A percentile compares a stretch with the other conserved stretches of the same genome.
Conservation (phyloP, 1,139 yeast genomes). For the Saccharomyces uvarum region DNA sequence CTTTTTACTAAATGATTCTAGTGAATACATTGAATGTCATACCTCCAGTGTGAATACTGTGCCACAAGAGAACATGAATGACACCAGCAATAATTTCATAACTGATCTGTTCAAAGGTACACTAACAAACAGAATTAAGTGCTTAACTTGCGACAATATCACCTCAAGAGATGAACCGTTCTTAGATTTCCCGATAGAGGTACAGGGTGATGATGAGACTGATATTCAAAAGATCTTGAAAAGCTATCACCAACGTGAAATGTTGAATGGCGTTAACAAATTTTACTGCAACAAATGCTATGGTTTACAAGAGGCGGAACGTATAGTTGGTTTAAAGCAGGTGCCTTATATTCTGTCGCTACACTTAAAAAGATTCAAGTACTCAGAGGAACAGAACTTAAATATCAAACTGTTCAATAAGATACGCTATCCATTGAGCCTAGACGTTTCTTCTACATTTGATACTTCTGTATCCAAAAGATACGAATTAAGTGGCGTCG, state of each 20-base stretch:
- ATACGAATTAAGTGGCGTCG: slow-evolving; percentile 78
- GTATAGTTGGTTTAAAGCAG: slow-evolving; percentile 73
- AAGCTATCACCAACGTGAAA: slow-evolving; percentile 78
- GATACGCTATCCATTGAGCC: slow-evolving; percentile 67
- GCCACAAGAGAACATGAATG: slow-evolving; percentile 10
- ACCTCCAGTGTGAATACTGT: not conserved
- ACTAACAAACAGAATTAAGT: slow-evolving; percentile 79
- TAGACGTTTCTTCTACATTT: slow-evolving; percentile 71
- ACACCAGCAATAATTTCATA: slow-evolving; percentile 41
- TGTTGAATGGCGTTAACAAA: slow-evolving; percentile 79
- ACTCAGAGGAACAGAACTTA: slow-evolving; percentile 72
- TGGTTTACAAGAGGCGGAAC: slow-evolving; percentile 89
- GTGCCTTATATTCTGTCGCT: slow-evolving; percentile 74
- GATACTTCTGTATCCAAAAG: slow-evolving; percentile 39
- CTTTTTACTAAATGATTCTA: slow-evolving; percentile 71
- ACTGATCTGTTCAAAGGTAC: slow-evolving; percentile 76
- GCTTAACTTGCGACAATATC: slow-evolving; percentile 82
- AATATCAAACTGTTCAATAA: slow-evolving; percentile 83
- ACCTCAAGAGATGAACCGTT: slow-evolving; percentile 81
- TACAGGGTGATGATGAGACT: slow-evolving; percentile 54
- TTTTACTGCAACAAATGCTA: slow-evolving; percentile 89
- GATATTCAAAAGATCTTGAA: slow-evolving; percentile 69
- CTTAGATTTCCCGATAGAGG: slow-evolving; percentile 77
- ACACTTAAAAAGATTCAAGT: slow-evolving; percentile 86
- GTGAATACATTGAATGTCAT: slow-evolving; percentile 42